These are phyloP conservation scores for Microdochium trichocladiopsis DNA, from an alignment of 2,329 filamentous ascomycete genomes.

Conservation along the genomic window DNA sequence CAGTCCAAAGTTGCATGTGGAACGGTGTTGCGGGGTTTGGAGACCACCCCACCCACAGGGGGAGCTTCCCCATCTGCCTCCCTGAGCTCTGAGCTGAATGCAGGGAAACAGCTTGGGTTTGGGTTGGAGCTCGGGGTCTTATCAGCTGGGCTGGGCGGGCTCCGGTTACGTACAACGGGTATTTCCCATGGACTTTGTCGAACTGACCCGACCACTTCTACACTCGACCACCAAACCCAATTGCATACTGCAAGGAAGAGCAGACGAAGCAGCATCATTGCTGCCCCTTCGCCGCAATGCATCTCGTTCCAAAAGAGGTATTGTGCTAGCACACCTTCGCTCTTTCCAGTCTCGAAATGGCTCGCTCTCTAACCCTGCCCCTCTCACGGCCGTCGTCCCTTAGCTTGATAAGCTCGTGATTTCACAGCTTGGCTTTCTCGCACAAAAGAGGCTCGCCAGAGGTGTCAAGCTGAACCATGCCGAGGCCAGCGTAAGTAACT, in stretches of 20 bases:
- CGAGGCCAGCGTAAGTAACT: slow-evolving; percentile 69
- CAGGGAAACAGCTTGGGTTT: neutral
- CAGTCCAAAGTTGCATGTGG: no score
- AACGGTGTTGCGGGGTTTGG: no score
- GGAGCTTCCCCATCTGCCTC: no score
- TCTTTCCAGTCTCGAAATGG: slow-evolving; percentile 1
- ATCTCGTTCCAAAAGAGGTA: slow-evolving; percentile 26
- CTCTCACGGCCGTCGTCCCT: no score
- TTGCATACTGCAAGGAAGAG: no score
- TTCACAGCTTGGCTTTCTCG: slow-evolving; percentile 79
- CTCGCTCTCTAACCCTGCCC: neutral
- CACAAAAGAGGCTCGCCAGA: slow-evolving; percentile 79
- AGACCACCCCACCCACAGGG: no score
- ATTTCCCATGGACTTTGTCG: no score
- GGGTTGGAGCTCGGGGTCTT: neutral
- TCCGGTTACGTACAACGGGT: neutral
- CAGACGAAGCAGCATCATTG: no score
- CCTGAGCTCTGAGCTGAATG: no score
- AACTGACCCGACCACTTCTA: no score
- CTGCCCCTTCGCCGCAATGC: slow-evolving; percentile 11
- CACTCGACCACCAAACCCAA: no score
- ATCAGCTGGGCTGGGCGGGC: neutral
- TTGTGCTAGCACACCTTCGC: slow-evolving; percentile 6
- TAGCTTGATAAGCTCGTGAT: slow-evolving; percentile 96
- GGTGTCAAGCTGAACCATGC: slow-evolving; percentile 86